These are phyloP conservation scores for Hypoxylon lenormandii DNA, from an alignment of 495 filamentous ascomycete species.

Conservation along the genomic window DNA sequence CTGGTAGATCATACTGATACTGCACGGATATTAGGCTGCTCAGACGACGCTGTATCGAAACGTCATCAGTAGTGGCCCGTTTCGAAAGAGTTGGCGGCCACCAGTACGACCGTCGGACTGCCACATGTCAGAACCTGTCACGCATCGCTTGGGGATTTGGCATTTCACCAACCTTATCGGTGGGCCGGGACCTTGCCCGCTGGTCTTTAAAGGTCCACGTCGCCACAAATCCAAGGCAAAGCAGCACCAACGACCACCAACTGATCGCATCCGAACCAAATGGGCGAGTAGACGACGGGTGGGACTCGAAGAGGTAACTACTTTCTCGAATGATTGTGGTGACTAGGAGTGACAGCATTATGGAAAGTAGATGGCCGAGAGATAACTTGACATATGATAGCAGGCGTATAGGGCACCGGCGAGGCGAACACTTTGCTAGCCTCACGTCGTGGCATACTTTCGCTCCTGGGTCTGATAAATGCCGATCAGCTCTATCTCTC, in stretches of 20 bases:
- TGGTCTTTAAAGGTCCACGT: slow-evolving; percentile 40
- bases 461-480: background rate
- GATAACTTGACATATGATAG: slow-evolving; percentile 18
- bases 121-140: slow-evolving; percentile 8
- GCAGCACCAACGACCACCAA: slow-evolving; percentile 25
- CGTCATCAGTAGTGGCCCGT: background rate
- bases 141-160: background rate
- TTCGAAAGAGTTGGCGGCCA: slow-evolving; percentile 7
- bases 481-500: slow-evolving; percentile 11
- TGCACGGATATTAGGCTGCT: slow-evolving; percentile 13
- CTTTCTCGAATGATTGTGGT: slow-evolving; percentile 32
- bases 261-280: slow-evolving; percentile 5
- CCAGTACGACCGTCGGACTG: slow-evolving; percentile 3
- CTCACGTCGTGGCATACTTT: background rate
- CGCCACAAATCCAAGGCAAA: slow-evolving; percentile 32
- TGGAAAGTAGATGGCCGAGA: slow-evolving; percentile 22
- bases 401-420: slow-evolving; percentile 22
- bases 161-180: slow-evolving; percentile 19
- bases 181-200: background rate
- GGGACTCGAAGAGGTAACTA: background rate
- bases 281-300: background rate
- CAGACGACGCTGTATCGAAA: slow-evolving; percentile 15
- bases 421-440: background rate
- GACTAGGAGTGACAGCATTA: slow-evolving; percentile 23
- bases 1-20: slow-evolving; percentile 7